Percentiles rank a stretch among this genome's conserved stretches.
Conservation (phyloP, 768 basidiomycete species). For the Suillus placidus region DNA sequence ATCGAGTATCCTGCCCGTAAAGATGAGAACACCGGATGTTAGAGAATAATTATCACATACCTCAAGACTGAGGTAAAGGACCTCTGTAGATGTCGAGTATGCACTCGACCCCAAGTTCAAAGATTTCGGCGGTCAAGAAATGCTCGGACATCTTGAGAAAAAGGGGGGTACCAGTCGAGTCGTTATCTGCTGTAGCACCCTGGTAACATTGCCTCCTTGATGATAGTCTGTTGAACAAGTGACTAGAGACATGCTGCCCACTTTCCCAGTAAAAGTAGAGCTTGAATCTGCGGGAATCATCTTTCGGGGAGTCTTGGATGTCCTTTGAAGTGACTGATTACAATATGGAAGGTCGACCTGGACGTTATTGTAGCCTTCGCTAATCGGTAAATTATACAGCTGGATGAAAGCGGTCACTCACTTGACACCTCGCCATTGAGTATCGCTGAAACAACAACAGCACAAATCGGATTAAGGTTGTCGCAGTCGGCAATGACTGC, state of each 20-base stretch:
- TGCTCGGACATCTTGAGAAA: too few species aligned
- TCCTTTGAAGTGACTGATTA: not conserved
- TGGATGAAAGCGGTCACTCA: not conserved
- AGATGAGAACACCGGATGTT: too few species aligned
- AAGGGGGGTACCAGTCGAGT: too few species aligned
- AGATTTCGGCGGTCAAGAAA: too few species aligned
- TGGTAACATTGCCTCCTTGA: too few species aligned
- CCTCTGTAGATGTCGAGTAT: too few species aligned
- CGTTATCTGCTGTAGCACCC: too few species aligned
- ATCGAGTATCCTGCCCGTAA: too few species aligned
- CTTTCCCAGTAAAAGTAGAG: not conserved
- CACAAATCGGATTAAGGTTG: not conserved
- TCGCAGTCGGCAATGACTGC: not conserved
- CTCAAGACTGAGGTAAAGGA: too few species aligned
- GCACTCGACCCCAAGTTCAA: too few species aligned
- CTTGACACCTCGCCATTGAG: not conserved
- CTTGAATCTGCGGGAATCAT: not conserved
- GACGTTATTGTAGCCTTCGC: not conserved
- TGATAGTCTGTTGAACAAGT: slow-evolving; percentile 2
- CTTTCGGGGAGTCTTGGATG: not conserved
- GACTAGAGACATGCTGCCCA: not conserved
- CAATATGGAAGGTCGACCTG: not conserved
- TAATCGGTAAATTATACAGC: not conserved
- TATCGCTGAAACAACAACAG: not conserved
- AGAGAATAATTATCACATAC: too few species aligned